A percentile compares a stretch with the other conserved stretches of the same genome.
Evolutionary conservation across 805 yeast species (phyloP).

Genomic region (Kazachstania kunashirensis): DNA sequence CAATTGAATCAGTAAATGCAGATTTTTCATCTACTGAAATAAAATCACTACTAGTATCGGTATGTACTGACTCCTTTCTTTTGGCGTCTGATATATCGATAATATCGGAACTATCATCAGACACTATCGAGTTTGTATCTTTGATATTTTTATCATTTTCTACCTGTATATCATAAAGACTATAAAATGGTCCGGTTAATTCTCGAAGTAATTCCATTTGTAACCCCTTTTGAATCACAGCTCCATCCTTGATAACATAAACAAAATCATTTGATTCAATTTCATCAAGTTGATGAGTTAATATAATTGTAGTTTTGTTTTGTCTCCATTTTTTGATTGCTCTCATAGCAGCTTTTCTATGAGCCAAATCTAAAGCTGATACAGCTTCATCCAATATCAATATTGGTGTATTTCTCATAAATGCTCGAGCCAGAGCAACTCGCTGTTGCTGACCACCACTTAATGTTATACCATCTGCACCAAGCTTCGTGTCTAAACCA

Average conservation of each 20-base stretch:
- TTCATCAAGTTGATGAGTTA: constrained; percentile 67
- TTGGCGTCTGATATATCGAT: too few relatives aligned
- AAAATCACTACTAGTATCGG: neutral
- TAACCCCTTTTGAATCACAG: constrained; percentile 37
- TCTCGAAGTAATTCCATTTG: constrained; percentile 27
- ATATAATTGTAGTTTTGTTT: constrained; percentile 64
- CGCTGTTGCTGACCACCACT: constrained; percentile 93
- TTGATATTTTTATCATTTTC: constrained; percentile 1
- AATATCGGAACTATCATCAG: neutral
- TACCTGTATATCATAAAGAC: constrained; percentile 7
- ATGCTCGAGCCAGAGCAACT: constrained; percentile 77
- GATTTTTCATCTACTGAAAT: neutral
- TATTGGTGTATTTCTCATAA: constrained; percentile 60
- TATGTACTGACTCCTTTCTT: neutral
- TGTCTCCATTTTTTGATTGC: constrained; percentile 50
- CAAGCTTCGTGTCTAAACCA: constrained; percentile 47
- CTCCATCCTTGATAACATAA: constrained; percentile 50
- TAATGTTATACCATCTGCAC: constrained; percentile 38
- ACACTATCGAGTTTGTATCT: neutral
- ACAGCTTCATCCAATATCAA: constrained; percentile 78
- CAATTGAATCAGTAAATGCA: neutral
- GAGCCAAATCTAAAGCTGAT: constrained; percentile 62
- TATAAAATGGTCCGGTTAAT: constrained; percentile 7
- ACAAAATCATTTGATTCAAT: constrained; percentile 51
- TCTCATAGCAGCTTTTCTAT: constrained; percentile 38